Base-by-base conservation (phyloP, 2,329 filamentous ascomycete genomes). In the Alternaria triticina region DNA sequence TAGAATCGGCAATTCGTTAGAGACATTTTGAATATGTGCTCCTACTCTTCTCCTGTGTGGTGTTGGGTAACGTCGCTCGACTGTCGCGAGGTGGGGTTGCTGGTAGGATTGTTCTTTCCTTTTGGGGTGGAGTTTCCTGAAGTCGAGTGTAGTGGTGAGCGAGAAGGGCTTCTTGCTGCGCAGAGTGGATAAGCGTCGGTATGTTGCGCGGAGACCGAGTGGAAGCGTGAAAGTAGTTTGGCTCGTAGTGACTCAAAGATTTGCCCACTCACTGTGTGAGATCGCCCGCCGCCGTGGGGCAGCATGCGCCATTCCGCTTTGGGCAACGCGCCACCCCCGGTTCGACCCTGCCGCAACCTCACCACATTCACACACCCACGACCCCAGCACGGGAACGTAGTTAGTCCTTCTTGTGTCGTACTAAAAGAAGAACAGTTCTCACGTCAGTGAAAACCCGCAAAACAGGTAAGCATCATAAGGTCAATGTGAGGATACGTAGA, bases 1-100 rank as follows among this genome's bases (percentile, higher is more conserved):
- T 97, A 97, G 84, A 96, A 97, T 78, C 94, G 93, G 84, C 92
- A 97, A 85, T 97, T 97, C 81, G 92, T 96, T 86, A 97, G 89
- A 84, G 94, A 96, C 92, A 96, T 97, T 77, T 81, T 91, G 88
- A 46, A 60, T 65, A 45, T 58, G 30, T 68, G 40, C 44, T 70
- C 51, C 59, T 64, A 61, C 55, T 63, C 57, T 60, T 59, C 54
- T 62, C 59, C 55, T 44, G 43, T 40, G 45, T 55, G 46, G 55
- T 50, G 6, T 57, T 54, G 64, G 52, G 36, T 49, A 44, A 54
- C 54, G 64, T 64, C 52, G 54, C 44, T 49, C 15, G 52, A 40
- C 54, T 51, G 33, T 50, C 44, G 54, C 57, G 20, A 25, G 17
- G 64, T 64, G 61, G 62, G 62, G 55, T 56, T n/a, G n/a, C n/a